phyloP scores from a whole-genome alignment of 139 green algal genomes.

The Chlorella sorokiniana region DNA sequence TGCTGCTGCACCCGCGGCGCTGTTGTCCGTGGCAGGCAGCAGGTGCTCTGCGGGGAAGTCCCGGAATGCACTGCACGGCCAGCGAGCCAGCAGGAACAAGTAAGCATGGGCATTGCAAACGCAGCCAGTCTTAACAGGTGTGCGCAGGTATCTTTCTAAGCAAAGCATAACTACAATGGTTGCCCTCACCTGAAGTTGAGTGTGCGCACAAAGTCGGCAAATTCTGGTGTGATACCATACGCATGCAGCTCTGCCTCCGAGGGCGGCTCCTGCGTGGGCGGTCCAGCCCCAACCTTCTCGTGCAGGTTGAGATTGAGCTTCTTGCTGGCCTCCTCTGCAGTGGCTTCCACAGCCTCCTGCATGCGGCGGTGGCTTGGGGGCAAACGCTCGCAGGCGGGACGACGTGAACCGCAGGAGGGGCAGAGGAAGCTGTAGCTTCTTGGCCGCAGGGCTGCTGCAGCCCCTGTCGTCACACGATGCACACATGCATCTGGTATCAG shows the following conservation, averaged over 20 bases:
- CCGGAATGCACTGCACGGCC: constrained; percentile 13
- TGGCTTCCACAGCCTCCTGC: constrained; percentile 43
- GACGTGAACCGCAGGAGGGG: too few species aligned
- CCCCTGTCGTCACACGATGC: too few species aligned
- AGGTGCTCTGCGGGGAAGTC: constrained; percentile 58
- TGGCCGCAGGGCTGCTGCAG: too few species aligned
- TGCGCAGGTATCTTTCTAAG: neutral
- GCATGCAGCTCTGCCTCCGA: constrained; percentile 35
- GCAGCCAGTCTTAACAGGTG: neutral
- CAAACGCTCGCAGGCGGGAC: neutral
- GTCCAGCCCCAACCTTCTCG: constrained; percentile 27
- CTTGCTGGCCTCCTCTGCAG: constrained; percentile 40
- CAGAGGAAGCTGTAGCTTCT: too few species aligned
- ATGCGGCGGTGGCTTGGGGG: neutral
- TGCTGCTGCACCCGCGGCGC: neutral
- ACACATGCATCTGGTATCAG: too few species aligned
- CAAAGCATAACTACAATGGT: neutral
- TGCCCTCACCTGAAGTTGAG: constrained; percentile 68
- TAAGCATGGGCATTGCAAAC: neutral
- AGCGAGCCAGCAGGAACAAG: neutral
- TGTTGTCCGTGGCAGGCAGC: neutral
- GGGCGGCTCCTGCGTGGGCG: neutral
- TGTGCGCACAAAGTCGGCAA: constrained; percentile 56
- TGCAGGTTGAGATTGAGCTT: constrained; percentile 42
- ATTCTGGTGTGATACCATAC: constrained; percentile 61